These are phyloP conservation scores for Glonium stellatum DNA, from an alignment of 495 filamentous ascomycete genomes.

Conservation along the genomic window DNA sequence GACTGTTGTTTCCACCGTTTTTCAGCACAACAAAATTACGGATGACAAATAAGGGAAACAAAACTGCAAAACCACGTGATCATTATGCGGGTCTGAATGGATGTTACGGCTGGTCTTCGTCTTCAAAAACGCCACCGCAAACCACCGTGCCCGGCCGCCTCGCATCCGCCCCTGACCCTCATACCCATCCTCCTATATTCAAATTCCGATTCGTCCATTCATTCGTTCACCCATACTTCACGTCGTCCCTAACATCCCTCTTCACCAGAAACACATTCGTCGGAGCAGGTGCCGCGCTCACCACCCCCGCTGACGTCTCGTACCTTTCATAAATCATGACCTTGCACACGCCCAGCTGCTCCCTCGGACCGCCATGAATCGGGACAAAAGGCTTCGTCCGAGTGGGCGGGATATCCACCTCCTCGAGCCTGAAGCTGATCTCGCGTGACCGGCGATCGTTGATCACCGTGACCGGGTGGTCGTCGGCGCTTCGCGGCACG, in stretches of 20 bases:
- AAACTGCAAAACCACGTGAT: no score
- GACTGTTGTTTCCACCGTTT: no score
- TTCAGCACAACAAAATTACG: no score
- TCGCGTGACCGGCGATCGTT: neutral
- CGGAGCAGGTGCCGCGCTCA: constrained; percentile 3
- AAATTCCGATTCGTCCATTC: no score
- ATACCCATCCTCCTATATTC: no score
- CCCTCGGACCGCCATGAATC: constrained; percentile 6
- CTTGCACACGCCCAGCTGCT: constrained; percentile 1
- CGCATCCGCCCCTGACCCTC: no score
- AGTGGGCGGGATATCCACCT: neutral
- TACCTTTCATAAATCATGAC: constrained; percentile 10
- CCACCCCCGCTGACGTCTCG: constrained; percentile 1
- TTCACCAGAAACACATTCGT: constrained; percentile 10
- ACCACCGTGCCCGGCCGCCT: no score
- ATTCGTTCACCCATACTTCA: neutral
- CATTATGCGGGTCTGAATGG: no score
- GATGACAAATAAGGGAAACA: no score
- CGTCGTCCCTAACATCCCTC: constrained; percentile 1
- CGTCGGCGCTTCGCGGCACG: neutral
- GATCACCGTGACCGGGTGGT: neutral
- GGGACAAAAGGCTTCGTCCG: neutral
- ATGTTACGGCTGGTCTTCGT: no score
- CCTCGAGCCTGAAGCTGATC: constrained; percentile 6
- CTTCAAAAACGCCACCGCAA: no score